These are phyloP conservation scores for Saccharomycopsis capsularis DNA, from an alignment of 805 yeast genomes.

Conservation along the genomic window DNA sequence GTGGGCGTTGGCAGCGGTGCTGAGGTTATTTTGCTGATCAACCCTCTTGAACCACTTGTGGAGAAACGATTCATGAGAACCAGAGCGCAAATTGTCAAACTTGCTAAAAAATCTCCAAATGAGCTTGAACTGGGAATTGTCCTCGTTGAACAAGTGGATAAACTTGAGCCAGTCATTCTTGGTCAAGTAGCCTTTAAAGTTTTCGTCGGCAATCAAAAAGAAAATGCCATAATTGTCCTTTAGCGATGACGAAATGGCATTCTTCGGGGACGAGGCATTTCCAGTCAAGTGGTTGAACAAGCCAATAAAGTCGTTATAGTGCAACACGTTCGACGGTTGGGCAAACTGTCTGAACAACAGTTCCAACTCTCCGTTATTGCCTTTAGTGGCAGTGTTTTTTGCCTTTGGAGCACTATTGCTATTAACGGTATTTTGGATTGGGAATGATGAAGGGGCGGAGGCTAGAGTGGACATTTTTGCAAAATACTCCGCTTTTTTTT, in stretches of 20 bases:
- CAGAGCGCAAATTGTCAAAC: constrained; percentile 28
- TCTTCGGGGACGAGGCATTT: neutral
- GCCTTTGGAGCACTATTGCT: too few species aligned
- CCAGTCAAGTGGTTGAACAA: constrained; percentile 12
- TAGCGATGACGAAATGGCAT: neutral
- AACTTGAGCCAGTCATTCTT: constrained; percentile 70
- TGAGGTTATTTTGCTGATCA: neutral
- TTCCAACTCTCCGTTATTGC: constrained; percentile 2
- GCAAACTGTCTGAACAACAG: constrained; percentile 5
- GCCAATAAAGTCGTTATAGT: constrained; percentile 8
- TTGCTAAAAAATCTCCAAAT: constrained; percentile 48
- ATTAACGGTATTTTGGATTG: too few species aligned
- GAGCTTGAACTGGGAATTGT: constrained; percentile 42
- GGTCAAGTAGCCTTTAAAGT: constrained; percentile 58
- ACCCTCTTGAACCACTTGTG: neutral
- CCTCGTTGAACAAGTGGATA: constrained; percentile 43
- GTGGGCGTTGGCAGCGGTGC: neutral
- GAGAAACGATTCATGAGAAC: constrained; percentile 16
- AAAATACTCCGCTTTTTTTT: too few species aligned
- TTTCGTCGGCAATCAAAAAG: constrained; percentile 73
- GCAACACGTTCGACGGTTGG: neutral
- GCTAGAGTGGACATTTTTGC: too few species aligned
- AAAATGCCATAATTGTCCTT: constrained; percentile 42
- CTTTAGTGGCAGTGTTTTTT: too few species aligned
- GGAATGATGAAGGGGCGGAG: too few species aligned